These are phyloP conservation scores for Parasitella parasitica DNA, from an alignment of 371 early-diverging fungal species.

Conservation along the genomic window DNA sequence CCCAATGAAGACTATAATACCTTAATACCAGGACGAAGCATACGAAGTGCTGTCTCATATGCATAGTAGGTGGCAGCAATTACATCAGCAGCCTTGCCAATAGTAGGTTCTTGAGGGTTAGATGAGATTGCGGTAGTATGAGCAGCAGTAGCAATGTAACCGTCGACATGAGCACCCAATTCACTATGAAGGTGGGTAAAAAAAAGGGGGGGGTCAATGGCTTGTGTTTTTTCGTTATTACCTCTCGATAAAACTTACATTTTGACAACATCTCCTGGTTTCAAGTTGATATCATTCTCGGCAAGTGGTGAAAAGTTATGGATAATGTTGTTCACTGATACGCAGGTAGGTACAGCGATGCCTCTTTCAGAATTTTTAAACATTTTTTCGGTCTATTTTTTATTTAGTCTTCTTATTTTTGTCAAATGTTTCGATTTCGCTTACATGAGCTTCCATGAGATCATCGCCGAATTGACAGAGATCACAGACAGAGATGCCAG, in stretches of 20 bases:
- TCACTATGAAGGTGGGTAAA: conserved; percentile 50
- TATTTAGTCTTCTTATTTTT: neutral
- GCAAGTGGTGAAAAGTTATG: conserved; percentile 76
- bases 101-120: conserved; percentile 60
- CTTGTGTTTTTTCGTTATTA: neutral
- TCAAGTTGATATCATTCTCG: conserved; percentile 56
- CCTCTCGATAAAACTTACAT: conserved; percentile 50
- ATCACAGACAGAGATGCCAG: conserved; percentile 69
- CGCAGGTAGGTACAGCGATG: conserved; percentile 83
- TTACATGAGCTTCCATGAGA: conserved; percentile 65
- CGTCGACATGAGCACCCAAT: conserved; percentile 92
- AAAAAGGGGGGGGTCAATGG: neutral
- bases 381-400: conserved; percentile 60
- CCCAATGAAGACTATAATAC: conserved; percentile 10
- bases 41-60: conserved; percentile 74
- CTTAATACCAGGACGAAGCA: conserved; percentile 80
- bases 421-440: neutral
- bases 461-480: conserved; percentile 85
- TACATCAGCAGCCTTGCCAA: conserved; percentile 77
- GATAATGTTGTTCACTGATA: conserved; percentile 79
- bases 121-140: conserved; percentile 81
- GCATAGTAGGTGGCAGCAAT: conserved; percentile 82
- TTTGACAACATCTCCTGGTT: conserved; percentile 85
- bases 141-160: conserved; percentile 85
- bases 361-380: conserved; percentile 78